Conservation (phyloP, 2,329 filamentous ascomycete genomes). For the Alternaria consortialis region DNA sequence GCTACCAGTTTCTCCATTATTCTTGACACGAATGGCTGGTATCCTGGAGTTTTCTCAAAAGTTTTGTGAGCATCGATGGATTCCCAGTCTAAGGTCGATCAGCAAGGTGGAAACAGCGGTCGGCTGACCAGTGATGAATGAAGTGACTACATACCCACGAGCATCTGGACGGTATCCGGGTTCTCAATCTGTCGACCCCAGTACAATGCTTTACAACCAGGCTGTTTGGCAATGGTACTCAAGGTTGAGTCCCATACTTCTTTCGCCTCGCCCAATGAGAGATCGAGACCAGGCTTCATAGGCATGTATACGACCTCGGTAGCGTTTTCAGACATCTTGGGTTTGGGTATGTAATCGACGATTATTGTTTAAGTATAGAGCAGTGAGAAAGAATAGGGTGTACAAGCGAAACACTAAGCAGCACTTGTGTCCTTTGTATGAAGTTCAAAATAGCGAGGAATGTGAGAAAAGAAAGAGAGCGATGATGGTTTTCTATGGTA, state of each 20-base stretch:
- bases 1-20: slow-evolving; percentile 40
- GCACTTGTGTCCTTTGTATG: not conserved
- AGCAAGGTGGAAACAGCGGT: not conserved
- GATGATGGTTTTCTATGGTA: not conserved
- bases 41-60: slow-evolving; percentile 52
- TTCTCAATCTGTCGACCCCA: slow-evolving; percentile 55
- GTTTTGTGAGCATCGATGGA: slow-evolving; percentile 49
- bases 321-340: slow-evolving; percentile 33
- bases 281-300: slow-evolving; percentile 46
- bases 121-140: not conserved
- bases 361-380: not conserved
- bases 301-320: slow-evolving; percentile 55
- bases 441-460: not conserved
- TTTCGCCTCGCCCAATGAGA: slow-evolving; percentile 36
- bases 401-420: not conserved
- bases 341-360: not conserved
- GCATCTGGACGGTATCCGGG: slow-evolving; percentile 47
- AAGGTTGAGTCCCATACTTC: slow-evolving; percentile 44
- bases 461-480: not conserved
- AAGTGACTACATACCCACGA: slow-evolving; percentile 52
- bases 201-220: slow-evolving; percentile 48
- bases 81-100: slow-evolving; percentile 54
- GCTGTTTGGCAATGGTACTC: slow-evolving; percentile 45
- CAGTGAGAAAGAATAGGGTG: not conserved
- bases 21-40: slow-evolving; percentile 50